Evolutionary conservation across 768 basidiomycete genomes (phyloP).

Genomic region (Suillus sp.): DNA sequence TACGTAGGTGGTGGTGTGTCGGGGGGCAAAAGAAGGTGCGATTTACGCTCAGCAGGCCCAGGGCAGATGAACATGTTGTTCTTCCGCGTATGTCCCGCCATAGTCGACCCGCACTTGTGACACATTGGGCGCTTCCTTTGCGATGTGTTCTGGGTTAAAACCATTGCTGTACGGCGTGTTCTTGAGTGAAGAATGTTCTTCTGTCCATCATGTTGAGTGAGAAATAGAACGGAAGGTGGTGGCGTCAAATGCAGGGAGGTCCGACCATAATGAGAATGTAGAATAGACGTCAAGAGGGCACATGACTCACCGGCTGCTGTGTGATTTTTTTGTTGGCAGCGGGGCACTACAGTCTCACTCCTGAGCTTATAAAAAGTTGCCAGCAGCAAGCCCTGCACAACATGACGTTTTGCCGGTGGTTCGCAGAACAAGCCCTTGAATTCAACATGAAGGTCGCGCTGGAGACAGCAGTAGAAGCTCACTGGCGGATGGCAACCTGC

Average conservation of each 20-base stretch:
- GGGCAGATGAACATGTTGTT: constrained; percentile 35
- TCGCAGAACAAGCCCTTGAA: constrained; percentile 26
- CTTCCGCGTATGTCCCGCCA: constrained; percentile 37
- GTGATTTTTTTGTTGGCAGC: constrained; percentile 27
- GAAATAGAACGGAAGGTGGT: constrained; percentile 5
- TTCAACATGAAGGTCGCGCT: constrained; percentile 24
- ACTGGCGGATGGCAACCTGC: constrained; percentile 6
- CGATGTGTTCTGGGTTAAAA: constrained; percentile 4
- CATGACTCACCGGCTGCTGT: constrained; percentile 32
- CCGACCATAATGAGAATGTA: constrained; percentile 8
- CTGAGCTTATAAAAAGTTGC: constrained; percentile 28
- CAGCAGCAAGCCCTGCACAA: constrained; percentile 13
- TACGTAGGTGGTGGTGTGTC: constrained; percentile 29
- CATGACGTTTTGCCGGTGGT: constrained; percentile 15
- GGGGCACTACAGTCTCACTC: constrained; percentile 12
- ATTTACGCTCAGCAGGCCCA: constrained; percentile 22
- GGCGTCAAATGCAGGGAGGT: neutral
- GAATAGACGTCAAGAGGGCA: constrained; percentile 4
- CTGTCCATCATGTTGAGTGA: constrained; percentile 9
- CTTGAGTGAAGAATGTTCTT: constrained; percentile 1
- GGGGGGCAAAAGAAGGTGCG: constrained; percentile 30
- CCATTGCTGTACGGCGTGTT: neutral
- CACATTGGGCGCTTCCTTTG: constrained; percentile 37
- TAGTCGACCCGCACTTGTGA: constrained; percentile 34
- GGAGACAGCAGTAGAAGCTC: constrained; percentile 18